Base-by-base conservation (phyloP, 495 filamentous ascomycete genomes). In the Amphirosellinia nigrospora region DNA sequence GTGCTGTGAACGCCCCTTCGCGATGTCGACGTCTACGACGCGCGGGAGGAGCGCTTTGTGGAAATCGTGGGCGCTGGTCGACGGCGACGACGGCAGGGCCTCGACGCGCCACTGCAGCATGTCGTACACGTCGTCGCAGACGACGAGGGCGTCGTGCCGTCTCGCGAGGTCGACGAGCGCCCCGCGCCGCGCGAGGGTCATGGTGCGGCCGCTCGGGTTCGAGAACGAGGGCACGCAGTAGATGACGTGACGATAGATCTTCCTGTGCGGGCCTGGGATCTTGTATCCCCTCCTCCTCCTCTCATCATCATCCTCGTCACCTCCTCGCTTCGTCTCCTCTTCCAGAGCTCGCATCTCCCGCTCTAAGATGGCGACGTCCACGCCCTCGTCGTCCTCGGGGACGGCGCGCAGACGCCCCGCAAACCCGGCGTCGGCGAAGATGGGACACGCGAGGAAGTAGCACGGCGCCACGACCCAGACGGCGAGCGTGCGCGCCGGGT, bases 41-140 rank as follows among this genome's bases (percentile, higher is more conserved):
- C 94, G 86, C 3, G 94, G 92, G 3, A 93, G 73, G 1, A 83
- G 70, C 23, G 69, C 61, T 16, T n/a, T 58, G 41, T 64, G 41
- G 21, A 69, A n/a, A n/a, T 67, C 13, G 0, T n/a, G 1, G 19
- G 36, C 55, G 4, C 11, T 19, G 23, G 7, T 8, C 0, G n/a
- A 21, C 16, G 11, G 19, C 46, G 21, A 13, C 11, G 53, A 38
- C 8, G 30, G 16, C 0, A 26, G 8, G 10, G 55, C 3, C 9
- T 21, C 41, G 30, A 32, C 26, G n/a, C 86, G 85, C 89, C 93
- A 96, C 75, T 92, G 91, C 0, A 97, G 83, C 69, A 93, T 89
- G 77, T 97, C 94, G 70, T 98, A 98, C 1, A 98, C 93, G 78
- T 97, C 94, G 79, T 97, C 94, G 15, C 86, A 86, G n/a, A 97